Conservation (phyloP, 2,329 filamentous ascomycete species). For the Fusarium palustre region DNA sequence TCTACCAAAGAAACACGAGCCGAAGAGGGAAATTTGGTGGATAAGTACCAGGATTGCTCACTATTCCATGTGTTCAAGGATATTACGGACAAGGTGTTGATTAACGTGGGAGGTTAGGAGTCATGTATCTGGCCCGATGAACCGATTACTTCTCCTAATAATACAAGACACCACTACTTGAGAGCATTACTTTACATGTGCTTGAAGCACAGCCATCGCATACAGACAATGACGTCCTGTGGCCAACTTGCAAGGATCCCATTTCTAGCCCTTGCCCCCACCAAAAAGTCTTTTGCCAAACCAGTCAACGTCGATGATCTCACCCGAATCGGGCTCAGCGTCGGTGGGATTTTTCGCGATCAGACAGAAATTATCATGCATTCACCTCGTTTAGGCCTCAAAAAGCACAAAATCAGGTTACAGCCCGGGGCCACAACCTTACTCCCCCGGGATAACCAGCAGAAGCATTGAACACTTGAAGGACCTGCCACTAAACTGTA, state of each 20-base stretch:
- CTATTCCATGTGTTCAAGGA: constrained; percentile 74
- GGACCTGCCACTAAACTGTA: constrained; percentile 9
- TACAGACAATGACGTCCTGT: constrained; percentile 45
- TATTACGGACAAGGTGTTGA: constrained; percentile 65
- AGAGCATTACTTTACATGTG: background rate
- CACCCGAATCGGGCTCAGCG: constrained; percentile 31
- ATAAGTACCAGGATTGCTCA: constrained; percentile 80
- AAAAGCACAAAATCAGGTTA: constrained; percentile 2
- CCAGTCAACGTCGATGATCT: constrained; percentile 10
- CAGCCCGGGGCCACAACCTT: constrained; percentile 6
- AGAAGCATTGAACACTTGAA: background rate
- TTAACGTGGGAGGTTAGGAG: constrained; percentile 31
- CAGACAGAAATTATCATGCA: constrained; percentile 23
- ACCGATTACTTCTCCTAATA: background rate
- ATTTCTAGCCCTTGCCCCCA: constrained; percentile 41
- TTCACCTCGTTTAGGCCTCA: constrained; percentile 25
- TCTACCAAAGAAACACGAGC: constrained; percentile 41
- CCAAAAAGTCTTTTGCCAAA: constrained; percentile 24
- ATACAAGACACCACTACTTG: too few species aligned
- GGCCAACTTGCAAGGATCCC: constrained; percentile 35
- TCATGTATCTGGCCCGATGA: background rate
- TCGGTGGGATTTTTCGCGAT: constrained; percentile 23
- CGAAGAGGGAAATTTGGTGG: constrained; percentile 63
- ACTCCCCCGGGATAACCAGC: constrained; percentile 5
- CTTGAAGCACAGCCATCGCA: background rate